Base-by-base conservation (phyloP, 345 rosid species). In the Acer yangbiense region DNA sequence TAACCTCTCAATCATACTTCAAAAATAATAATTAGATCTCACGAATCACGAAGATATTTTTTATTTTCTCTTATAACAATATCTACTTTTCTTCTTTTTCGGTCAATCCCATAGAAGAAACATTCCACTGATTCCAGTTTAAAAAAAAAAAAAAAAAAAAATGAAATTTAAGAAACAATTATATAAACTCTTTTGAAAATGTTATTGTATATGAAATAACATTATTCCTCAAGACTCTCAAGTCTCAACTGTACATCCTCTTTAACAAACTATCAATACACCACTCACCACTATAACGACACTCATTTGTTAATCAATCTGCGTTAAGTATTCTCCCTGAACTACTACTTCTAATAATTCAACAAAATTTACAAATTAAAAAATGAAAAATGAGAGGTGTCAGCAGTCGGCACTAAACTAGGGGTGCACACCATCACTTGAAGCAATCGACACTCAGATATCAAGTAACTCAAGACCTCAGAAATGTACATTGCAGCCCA, bases 391-490 rank as follows among this genome's bases (percentile, higher is more conserved):
- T 35, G 39, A 4, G 39, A 35, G 39, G 39, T 35, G 39, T 35
- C 39, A 35, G 39, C 39, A 35, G 39, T 58, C 41, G 12, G 66
- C 58, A 55, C 66, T 50, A 46, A 57, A 61, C 63, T 18, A 35
- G 44, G 23, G 52, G 13, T 18, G 62, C n/a, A 65, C 21, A 41
- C 54, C 41, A 20, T 65, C 20, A 17, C 66, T 43, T n/a, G 58
- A 55, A 55, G 18, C 9, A 68, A 68, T 68, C 44, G 20, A 65
- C 74, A 61, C 29, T 14, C 67, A 60, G 68, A 46, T 57, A 60
- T 74, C 61, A 48, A 23, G 29, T 41, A 21, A 32, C 62, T 27
- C 46, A 69, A 27, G 67, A 69, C 65, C 75, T 48, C 68, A 66
- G 27, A 27, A 55, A 20, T 46, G 55, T 73, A 58, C 35, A 44